These are phyloP conservation scores for Gossypium schwendimanii DNA, from an alignment of 441 rosid species.

Conservation along the genomic window DNA sequence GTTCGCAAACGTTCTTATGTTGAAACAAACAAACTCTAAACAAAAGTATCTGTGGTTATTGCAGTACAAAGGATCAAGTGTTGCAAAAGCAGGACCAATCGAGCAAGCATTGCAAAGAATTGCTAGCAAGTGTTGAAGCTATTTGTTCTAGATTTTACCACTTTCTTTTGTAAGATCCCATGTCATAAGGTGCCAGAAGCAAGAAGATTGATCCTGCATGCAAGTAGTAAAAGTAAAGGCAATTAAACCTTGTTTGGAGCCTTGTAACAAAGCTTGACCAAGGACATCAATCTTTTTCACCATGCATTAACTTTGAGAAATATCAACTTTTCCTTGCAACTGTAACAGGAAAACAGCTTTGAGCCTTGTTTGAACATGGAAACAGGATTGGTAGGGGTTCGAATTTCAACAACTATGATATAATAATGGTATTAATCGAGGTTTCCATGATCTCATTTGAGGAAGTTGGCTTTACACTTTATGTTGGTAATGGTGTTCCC, in stretches of 20 bases:
- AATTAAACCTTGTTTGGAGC: background rate
- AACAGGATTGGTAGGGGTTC: no score
- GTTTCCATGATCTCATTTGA: no score
- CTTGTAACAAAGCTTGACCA: background rate
- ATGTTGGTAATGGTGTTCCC: no score
- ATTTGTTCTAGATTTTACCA: slow-evolving; percentile 5
- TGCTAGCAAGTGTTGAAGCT: slow-evolving; percentile 43
- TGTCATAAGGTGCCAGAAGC: background rate
- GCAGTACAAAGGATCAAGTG: slow-evolving; percentile 52
- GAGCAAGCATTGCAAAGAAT: slow-evolving; percentile 50
- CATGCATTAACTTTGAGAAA: background rate
- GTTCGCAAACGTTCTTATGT: no score
- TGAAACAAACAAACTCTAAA: background rate
- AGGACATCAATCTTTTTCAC: background rate
- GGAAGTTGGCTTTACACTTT: no score
- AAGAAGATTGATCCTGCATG: background rate
- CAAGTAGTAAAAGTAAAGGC: slow-evolving; percentile 2
- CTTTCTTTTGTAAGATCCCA: slow-evolving; percentile 16
- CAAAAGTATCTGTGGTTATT: slow-evolving; percentile 7
- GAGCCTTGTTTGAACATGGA: background rate
- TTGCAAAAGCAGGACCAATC: slow-evolving; percentile 40
- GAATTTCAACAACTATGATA: no score
- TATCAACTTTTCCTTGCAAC: background rate
- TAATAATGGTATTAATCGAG: no score
- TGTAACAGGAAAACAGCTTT: background rate